These are phyloP conservation scores for Colletotrichum horii DNA, from an alignment of 2,329 filamentous ascomycete species.

Conservation along the genomic window DNA sequence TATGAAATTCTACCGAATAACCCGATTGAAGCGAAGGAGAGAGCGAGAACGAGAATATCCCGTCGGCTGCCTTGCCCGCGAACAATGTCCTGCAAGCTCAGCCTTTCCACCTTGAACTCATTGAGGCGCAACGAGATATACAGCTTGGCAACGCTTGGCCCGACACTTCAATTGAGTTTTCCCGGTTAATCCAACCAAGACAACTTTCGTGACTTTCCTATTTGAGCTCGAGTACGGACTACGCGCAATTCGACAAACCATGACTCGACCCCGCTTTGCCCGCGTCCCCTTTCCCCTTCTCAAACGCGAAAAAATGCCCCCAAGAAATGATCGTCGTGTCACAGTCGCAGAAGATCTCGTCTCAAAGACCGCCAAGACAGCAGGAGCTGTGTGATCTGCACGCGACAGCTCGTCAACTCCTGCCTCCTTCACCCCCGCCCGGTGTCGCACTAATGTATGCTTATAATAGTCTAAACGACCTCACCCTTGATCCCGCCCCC, in stretches of 20 bases:
- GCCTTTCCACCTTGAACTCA: neutral
- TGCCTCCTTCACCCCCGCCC: neutral
- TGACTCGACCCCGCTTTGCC: neutral
- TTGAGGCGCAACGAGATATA: neutral
- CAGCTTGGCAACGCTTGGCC: neutral
- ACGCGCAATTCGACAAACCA: neutral
- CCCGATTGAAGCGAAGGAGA: neutral
- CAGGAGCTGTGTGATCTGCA: neutral
- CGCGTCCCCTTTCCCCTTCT: neutral
- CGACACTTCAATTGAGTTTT: neutral
- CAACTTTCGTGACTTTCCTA: neutral
- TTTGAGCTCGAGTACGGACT: no score
- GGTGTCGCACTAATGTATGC: neutral
- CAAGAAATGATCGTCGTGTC: neutral
- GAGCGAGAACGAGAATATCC: neutral
- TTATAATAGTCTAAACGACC: neutral
- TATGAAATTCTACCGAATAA: neutral
- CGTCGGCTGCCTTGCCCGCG: neutral
- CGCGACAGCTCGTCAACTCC: slow-evolving; percentile 12
- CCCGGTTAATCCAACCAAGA: neutral
- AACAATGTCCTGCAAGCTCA: neutral
- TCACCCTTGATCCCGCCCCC: neutral
- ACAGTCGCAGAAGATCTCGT: slow-evolving; percentile 8
- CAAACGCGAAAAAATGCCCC: neutral
- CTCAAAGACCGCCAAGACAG: neutral